These are phyloP conservation scores for Barnettozyma botsteinii DNA, from an alignment of 805 yeast genomes.

Conservation along the genomic window DNA sequence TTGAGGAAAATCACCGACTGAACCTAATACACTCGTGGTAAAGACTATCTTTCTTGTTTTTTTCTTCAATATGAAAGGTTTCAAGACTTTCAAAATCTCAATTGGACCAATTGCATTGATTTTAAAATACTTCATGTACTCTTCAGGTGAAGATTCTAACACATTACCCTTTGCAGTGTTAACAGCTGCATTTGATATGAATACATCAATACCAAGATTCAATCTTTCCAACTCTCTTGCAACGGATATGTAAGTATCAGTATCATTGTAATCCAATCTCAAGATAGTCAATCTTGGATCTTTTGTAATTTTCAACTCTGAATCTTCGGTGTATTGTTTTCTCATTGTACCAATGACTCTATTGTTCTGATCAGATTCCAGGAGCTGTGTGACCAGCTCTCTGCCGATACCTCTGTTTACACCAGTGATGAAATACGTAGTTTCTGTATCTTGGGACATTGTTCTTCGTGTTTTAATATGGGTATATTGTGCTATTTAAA, in stretches of 20 bases:
- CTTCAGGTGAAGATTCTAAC: constrained; percentile 18
- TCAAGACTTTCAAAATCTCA: constrained; percentile 26
- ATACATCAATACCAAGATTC: constrained; percentile 29
- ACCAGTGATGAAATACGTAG: constrained; percentile 25
- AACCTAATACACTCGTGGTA: constrained; percentile 27
- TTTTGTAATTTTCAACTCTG: constrained; percentile 19
- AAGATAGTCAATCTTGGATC: constrained; percentile 19
- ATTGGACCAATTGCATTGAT: constrained; percentile 31
- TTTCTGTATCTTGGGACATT: constrained; percentile 1
- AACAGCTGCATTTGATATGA: constrained; percentile 32
- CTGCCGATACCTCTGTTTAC: constrained; percentile 23
- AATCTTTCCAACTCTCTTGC: constrained; percentile 17
- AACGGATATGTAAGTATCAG: constrained; percentile 12
- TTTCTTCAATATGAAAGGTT: constrained; percentile 25
- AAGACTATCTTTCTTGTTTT: constrained; percentile 26
- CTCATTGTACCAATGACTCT: constrained; percentile 25
- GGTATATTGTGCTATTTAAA: neutral
- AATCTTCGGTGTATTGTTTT: constrained; percentile 2
- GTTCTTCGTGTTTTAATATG: neutral
- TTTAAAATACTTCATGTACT: constrained; percentile 17
- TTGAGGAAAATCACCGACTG: constrained; percentile 20
- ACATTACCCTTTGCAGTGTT: constrained; percentile 19
- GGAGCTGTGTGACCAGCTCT: constrained; percentile 20
- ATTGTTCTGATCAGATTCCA: constrained; percentile 10
- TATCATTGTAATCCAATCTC: constrained; percentile 18